Conservation (phyloP, 1,284 basidiomycete species). For the Cutaneotrichosporon dermatis region DNA sequence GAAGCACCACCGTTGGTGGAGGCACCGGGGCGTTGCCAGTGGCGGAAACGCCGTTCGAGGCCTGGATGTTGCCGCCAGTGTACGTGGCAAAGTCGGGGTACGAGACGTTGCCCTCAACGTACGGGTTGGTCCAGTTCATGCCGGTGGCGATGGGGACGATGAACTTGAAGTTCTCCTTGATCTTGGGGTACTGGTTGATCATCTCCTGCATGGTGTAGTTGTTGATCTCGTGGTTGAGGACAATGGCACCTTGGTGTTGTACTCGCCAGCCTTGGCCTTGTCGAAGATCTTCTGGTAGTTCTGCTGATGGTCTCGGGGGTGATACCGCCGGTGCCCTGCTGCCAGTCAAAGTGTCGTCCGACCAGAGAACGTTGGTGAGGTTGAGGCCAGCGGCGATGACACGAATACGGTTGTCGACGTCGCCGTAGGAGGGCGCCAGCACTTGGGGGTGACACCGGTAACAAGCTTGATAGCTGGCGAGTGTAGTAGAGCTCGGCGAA, state of each 20-base stretch:
- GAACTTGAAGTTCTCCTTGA: conserved; percentile 43
- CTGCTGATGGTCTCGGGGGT: conserved; percentile 43
- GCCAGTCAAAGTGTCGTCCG: conserved; percentile 53
- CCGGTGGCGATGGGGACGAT: conserved; percentile 47
- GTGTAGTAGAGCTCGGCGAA: conserved; percentile 58
- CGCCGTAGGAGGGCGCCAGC: conserved; percentile 53
- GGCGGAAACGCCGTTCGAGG: neutral
- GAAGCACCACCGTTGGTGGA: neutral
- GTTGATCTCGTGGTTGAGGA: conserved; percentile 52
- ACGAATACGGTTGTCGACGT: conserved; percentile 55
- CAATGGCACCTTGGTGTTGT: conserved; percentile 44
- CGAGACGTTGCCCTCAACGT: conserved; percentile 48
- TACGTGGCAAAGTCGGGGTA: conserved; percentile 37
- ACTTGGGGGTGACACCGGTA: conserved; percentile 52
- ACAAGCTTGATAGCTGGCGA: conserved; percentile 53
- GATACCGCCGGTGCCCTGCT: conserved; percentile 35
- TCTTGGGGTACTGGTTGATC: conserved; percentile 36
- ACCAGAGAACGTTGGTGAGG: conserved; percentile 53
- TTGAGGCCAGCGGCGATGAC: conserved; percentile 53
- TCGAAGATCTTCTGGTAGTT: conserved; percentile 52
- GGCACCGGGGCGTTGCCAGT: neutral
- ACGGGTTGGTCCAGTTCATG: conserved; percentile 50
- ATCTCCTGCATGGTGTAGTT: conserved; percentile 47
- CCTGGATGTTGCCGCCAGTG: conserved; percentile 7
- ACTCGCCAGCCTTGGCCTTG: conserved; percentile 44